Conservation (phyloP, 768 basidiomycete species). For the Multifurca ochricompacta region DNA sequence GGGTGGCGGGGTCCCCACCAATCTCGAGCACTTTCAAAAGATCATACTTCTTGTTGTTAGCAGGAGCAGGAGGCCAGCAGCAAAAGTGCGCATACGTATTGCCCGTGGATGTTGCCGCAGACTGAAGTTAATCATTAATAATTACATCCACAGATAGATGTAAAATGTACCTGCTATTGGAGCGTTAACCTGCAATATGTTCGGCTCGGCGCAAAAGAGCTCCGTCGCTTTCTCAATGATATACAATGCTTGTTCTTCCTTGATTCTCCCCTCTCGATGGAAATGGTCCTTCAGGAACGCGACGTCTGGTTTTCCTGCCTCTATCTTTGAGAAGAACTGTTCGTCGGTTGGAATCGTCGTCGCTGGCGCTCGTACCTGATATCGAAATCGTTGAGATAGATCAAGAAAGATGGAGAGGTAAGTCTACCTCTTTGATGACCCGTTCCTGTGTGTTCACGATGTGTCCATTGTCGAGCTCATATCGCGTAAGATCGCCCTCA, state of each 20-base stretch:
- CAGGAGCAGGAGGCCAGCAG: conserved; percentile 5
- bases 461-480: conserved; percentile 87
- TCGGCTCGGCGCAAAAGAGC: conserved; percentile 75
- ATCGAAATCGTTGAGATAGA: not conserved
- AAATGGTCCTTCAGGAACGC: conserved; percentile 99
- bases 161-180: conserved; percentile 83
- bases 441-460: conserved; percentile 90
- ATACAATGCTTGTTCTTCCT: conserved; percentile 91
- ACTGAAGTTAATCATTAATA: conserved; percentile 34
- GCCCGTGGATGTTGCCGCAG: conserved; percentile 97
- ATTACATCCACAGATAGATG: conserved; percentile 12
- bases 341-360: conserved; percentile 86
- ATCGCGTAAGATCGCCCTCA: conserved; percentile 84
- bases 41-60: conserved; percentile 44
- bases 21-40: conserved; percentile 77
- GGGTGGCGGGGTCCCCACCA: conserved; percentile 65
- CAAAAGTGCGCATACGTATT: conserved; percentile 73
- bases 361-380: conserved; percentile 94
- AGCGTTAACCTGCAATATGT: conserved; percentile 90
- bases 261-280: conserved; percentile 90
- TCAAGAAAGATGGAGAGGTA: not conserved
- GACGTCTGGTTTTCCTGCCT: conserved; percentile 87
- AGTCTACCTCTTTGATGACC: conserved; percentile 86
- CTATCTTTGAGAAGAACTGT: conserved; percentile 84
- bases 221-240: conserved; percentile 87